phyloP scores from a whole-genome alignment of 805 yeast genomes.

The Jamesozyma gamospora region DNA sequence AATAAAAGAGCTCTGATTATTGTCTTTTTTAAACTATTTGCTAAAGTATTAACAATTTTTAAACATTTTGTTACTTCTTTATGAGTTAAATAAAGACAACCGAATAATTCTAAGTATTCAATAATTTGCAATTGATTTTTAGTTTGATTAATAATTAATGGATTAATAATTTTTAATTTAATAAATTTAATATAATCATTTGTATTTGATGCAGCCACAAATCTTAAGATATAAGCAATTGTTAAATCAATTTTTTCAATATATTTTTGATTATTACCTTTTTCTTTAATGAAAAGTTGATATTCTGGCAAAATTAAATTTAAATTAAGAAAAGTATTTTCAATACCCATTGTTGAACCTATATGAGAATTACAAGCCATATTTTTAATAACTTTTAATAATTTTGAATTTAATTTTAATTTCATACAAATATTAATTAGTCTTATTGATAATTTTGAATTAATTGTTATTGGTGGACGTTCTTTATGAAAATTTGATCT shows the following conservation, averaged over 20 bases:
- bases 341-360: too few relatives aligned
- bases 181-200: conserved; percentile 31
- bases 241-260: conserved; percentile 28
- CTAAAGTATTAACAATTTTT: conserved; percentile 29
- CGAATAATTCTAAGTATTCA: conserved; percentile 37
- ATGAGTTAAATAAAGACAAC: conserved; percentile 33
- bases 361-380: conserved; percentile 7
- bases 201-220: conserved; percentile 40
- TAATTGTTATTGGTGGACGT: conserved; percentile 23
- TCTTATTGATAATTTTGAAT: conserved; percentile 13
- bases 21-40: conserved; percentile 32
- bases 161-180: conserved; percentile 12
- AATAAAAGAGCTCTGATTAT: conserved; percentile 37
- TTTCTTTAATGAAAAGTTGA: conserved; percentile 11
- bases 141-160: conserved; percentile 27
- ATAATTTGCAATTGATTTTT: conserved; percentile 31
- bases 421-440: conserved; percentile 20
- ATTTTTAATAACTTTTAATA: conserved; percentile 24
- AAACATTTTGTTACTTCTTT: conserved; percentile 30
- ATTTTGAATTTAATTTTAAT: conserved; percentile 23
- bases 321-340: conserved; percentile 2
- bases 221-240: conserved; percentile 34
- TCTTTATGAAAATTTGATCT: conserved; percentile 26
- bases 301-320: conserved; percentile 13
- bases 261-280: conserved; percentile 5